Base-by-base conservation (phyloP, 1,284 basidiomycete species). In the Pisolithus thermaeus region DNA sequence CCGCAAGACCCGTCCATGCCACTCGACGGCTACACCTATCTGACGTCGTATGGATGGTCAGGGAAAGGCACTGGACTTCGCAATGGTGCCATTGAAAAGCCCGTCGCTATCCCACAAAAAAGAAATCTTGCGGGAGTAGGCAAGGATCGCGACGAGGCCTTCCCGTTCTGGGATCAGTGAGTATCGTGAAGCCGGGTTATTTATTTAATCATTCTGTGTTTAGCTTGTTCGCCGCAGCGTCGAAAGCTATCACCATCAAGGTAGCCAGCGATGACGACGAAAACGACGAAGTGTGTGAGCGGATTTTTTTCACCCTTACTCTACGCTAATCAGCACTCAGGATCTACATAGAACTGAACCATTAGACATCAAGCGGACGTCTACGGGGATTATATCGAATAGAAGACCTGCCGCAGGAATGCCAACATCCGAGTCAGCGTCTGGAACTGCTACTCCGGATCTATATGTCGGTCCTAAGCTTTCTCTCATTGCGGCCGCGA, bases 81-180 rank as follows among this genome's bases (percentile, higher is more conserved):
- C 27, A 70, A 80, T 30, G 87, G 83, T 4, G 80, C 86, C 20
- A 81, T 88, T 42, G 69, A 73, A 20, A 78, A 82, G 18, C 93
- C 92, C 2, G 71, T 97, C 44, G 76, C 84, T 2, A 81, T 94
- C 37, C 77, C 85, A 1, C 87, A 90, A 67, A 96, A 96, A 76
- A 90, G 87, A 73, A 89, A 78, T 4, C 74, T 95, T 20, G 71
- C 80, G 16, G 93, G 93, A 1, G 71, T 97, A 50, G 93, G 93
- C 50, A 92, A 91, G 66, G 92, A 96, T 68, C 78, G 92, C 56
- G 92, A 95, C 64, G 92, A 93, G 59, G 90, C 90, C 0, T 92
- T 94, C 64, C 90, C 91, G 45, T 97, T 96, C 79, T 97, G 92
- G 92, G 92, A 97, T 67, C 90, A 94, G 92, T 94, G 61, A 67